Base-by-base conservation (phyloP, 176 grass and related monocot genomes). In the Urochloa ruziziensis region DNA sequence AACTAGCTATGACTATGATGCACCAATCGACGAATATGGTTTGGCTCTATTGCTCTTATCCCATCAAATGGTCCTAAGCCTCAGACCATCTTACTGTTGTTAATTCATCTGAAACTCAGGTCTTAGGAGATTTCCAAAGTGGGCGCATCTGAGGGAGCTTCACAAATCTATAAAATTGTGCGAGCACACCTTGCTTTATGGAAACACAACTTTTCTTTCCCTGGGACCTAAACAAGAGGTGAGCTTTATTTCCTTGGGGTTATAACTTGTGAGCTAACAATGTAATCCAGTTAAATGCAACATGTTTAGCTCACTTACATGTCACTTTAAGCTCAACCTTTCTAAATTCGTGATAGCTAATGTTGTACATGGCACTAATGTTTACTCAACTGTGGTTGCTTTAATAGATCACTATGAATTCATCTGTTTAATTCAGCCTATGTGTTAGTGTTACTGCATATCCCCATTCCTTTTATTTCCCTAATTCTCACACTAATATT, bases 1-100 rank as follows among this genome's bases (percentile, higher is more conserved):
- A 62, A 99, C 96, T 85, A 99, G 96, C 83, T 99, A 99, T 56
- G 96, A 99, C 87, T 99, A 99, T 90, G 93, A 99, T 94, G 96
- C 96, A 52, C 96, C 96, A 14, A 92, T 99, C 61, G 96, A 99
- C 90, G 96, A 99, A 91, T 99, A 99, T 64, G 96, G 96, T 99
- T 78, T 66, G 63, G 24, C 46, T 68, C 17, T 74, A 72, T 64
- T 84, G 16, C 33, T 85, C 2, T 62, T 48, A 74, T 87, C 68
- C 42, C 9, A 79, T 79, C n/a, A 21, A 62, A 35, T 71, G 35
- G 75, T 46, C 21, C 62, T 86, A 47, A 28, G 40, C 29, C 70
- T 73, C 44, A 11, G 14, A 47, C 18, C 36, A 10, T 74, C n/a
- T 70, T 51, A 46, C 25, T 29, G 4, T 30, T 65, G 28, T 77